Conservation (phyloP, 1,284 basidiomycete species). For the Peniophora sp. region DNA sequence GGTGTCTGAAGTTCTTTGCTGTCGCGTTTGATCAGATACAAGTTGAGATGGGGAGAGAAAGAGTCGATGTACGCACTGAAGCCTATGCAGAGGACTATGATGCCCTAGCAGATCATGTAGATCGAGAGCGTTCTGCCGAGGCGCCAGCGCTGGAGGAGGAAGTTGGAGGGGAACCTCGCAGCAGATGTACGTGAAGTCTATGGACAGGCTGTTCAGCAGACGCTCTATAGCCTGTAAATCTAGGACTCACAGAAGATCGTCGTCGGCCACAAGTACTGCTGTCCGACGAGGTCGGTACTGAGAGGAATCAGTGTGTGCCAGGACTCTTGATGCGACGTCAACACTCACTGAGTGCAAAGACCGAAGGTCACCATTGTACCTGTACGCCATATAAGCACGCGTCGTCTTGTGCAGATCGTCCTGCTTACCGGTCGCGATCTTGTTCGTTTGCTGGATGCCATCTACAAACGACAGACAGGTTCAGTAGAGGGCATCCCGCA, state of each 20-base stretch:
- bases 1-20: conserved; percentile 10
- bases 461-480: background rate
- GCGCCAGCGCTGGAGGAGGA: conserved; percentile 11
- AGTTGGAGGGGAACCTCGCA: conserved; percentile 9
- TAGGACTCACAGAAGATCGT: background rate
- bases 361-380: conserved; percentile 6
- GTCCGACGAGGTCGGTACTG: conserved; percentile 10
- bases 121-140: conserved; percentile 12
- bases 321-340: no score
- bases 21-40: no score
- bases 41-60: background rate
- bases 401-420: background rate
- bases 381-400: conserved; percentile 3
- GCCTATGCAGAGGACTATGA: conserved; percentile 10
- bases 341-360: conserved; percentile 1
- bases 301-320: background rate
- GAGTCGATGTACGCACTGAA: conserved; percentile 1
- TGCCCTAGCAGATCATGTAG: conserved; percentile 10
- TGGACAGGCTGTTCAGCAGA: background rate
- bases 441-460: conserved; percentile 13
- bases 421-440: conserved; percentile 9
- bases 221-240: background rate
- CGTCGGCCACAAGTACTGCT: conserved; percentile 11
- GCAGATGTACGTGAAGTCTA: conserved; percentile 2
- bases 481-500: background rate